These are phyloP conservation scores for Pseudogymnoascus sp. DNA, from an alignment of 2,329 filamentous ascomycete genomes.

Conservation along the genomic window DNA sequence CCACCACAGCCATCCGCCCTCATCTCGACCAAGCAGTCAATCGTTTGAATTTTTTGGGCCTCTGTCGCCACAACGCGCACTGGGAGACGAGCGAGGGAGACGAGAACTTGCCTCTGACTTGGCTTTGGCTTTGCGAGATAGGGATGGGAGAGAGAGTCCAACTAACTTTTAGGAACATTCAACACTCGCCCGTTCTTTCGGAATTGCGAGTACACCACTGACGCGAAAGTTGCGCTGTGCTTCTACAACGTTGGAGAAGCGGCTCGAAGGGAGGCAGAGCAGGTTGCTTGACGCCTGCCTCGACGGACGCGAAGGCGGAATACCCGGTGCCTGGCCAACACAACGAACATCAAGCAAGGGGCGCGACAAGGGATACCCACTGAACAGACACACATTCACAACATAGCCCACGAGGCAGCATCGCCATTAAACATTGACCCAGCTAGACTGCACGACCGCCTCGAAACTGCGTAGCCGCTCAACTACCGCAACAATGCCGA, in stretches of 20 bases:
- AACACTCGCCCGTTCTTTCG: background rate
- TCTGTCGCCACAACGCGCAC: background rate
- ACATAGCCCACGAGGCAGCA: background rate
- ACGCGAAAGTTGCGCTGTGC: background rate
- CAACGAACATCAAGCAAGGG: background rate
- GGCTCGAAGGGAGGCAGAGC: background rate
- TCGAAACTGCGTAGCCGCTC: background rate
- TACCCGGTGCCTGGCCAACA: background rate
- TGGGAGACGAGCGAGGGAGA: background rate
- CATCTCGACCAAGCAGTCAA: background rate
- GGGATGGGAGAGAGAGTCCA: background rate
- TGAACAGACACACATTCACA: background rate
- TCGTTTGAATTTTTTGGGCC: background rate
- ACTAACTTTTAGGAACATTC: background rate
- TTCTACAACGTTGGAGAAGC: background rate
- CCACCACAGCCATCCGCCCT: background rate
- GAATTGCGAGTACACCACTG: background rate
- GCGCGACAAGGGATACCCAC: background rate
- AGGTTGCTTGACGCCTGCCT: background rate
- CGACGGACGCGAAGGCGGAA: background rate
- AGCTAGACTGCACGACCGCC: background rate
- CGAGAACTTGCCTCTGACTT: background rate
- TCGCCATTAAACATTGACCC: background rate
- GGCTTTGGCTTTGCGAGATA: background rate
- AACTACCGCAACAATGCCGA: background rate